A percentile compares a stretch with the other conserved stretches of the same genome.
Evolutionary conservation across 2,329 filamentous ascomycete genomes (phyloP).

Genomic region (Cercospora sp.): DNA sequence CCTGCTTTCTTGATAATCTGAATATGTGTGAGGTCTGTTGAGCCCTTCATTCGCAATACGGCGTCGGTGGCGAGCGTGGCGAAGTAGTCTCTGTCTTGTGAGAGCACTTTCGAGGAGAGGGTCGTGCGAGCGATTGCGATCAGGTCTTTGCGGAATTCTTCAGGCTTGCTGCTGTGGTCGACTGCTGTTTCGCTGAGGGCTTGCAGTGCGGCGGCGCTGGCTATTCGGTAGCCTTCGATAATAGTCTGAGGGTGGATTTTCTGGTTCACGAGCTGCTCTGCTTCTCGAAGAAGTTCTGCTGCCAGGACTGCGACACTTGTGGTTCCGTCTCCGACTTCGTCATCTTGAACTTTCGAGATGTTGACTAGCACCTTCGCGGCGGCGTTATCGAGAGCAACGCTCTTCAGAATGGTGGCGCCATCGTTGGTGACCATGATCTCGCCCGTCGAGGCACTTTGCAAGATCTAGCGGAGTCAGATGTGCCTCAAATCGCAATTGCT

Average conservation of each 20-base stretch:
- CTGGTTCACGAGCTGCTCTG: conserved; percentile 94
- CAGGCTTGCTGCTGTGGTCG: conserved; percentile 81
- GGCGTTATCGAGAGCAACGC: conserved; percentile 96
- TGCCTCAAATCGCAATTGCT: conserved; percentile 60
- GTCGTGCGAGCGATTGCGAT: conserved; percentile 90
- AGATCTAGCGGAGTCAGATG: conserved; percentile 46
- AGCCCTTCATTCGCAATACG: conserved; percentile 83
- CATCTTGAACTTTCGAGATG: conserved; percentile 98
- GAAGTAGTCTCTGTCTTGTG: conserved; percentile 92
- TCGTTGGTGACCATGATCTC: conserved; percentile 99
- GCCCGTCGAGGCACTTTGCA: conserved; percentile 70
- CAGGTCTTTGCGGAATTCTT: conserved; percentile 86
- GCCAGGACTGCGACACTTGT: conserved; percentile 97
- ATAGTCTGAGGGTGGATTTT: conserved; percentile 99
- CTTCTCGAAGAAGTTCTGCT: conserved; percentile 91
- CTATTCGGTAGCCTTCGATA: conserved; percentile 98
- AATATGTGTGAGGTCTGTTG: conserved; percentile 93
- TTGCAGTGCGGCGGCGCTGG: conserved; percentile 80
- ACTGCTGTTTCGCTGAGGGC: conserved; percentile 83
- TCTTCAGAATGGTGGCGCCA: conserved; percentile 96
- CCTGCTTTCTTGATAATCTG: conserved; percentile 99
- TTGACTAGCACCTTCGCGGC: conserved; percentile 98
- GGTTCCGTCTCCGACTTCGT: conserved; percentile 96
- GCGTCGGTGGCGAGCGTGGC: conserved; percentile 86
- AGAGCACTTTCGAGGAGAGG: conserved; percentile 93